Evolutionary conservation across 108 stramenopile genomes (phyloP), one percentile per base, ranked within the genome.

Genomic region (Parmales sp.): DNA sequence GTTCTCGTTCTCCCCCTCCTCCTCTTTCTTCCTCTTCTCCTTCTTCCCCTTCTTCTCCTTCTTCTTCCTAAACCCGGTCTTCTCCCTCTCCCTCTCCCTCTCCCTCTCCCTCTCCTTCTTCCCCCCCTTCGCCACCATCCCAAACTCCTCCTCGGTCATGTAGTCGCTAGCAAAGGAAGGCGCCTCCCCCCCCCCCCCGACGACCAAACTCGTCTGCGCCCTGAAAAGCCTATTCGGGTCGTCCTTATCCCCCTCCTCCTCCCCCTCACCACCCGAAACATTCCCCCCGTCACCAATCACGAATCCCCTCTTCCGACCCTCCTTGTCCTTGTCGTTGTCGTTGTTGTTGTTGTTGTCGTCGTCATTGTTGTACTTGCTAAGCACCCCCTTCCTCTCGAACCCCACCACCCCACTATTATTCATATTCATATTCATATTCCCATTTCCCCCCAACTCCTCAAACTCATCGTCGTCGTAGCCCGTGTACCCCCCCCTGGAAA

Each of bases 401-500:
- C 60, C 69, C 28, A 2, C 25, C 3, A 13, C 9, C 11, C 48
- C 50, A 6, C 50, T 29, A 51, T 46, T 16, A 54, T 8, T 9
- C 13, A 67, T 20, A 0, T 28, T 31, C 25, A 23, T 31, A 16
- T 37, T 19, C 25, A 34, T 31, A 38, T 20, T 64, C 7, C 46
- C 67, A 36, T 74, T 69, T 43, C 86, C 91, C 38, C 91, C 88
- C 39, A 88, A 51, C 72, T 92, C 88, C 73, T 88, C 85, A 74
- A 93, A 93, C 64, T 93, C 91, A 64, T 90, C 89, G 78, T 93
- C 91, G 71, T 93, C 91, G 75, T 83, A 90, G 0, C 91, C 91
- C 0, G 88, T 88, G 74, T 93, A 93, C 19, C 91, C 92, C 45
- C 92, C 92, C 0, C 87, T 88, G 37, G 87, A 76, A 9, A 88